Evolutionary conservation across 306 rosid species (phyloP).

Genomic region (Boehmeria nivea): DNA sequence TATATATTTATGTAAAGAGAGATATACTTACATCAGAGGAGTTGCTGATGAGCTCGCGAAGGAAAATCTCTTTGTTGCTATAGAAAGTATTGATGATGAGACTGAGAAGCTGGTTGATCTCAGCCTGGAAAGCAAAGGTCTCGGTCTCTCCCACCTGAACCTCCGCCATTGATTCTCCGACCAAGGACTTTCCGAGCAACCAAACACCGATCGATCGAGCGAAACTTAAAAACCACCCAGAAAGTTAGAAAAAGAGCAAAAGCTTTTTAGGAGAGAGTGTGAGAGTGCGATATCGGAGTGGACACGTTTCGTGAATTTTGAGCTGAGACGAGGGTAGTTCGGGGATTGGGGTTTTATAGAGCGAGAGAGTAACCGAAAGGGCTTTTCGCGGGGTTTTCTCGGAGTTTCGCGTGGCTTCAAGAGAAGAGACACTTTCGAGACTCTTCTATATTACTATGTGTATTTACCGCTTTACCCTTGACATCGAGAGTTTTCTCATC

Average conservation of each 20-base stretch:
- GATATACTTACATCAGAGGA: constrained; percentile 20
- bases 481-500: too few species aligned
- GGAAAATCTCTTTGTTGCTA: constrained; percentile 35
- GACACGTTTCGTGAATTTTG: too few species aligned
- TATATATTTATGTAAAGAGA: background rate
- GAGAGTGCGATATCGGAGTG: too few species aligned
- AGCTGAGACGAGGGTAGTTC: too few species aligned
- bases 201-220: too few species aligned
- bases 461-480: too few species aligned
- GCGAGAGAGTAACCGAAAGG: too few species aligned
- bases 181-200: too few species aligned
- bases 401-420: background rate
- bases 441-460: background rate
- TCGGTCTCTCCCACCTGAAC: constrained; percentile 15
- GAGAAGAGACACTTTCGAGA: background rate
- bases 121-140: constrained; percentile 30
- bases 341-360: too few species aligned
- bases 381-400: too few species aligned
- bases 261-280: background rate
- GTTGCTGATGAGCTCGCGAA: constrained; percentile 31
- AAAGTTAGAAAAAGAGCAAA: background rate
- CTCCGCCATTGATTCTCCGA: constrained; percentile 13
- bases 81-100: constrained; percentile 34
- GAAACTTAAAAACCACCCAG: too few species aligned
- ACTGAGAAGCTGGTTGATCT: constrained; percentile 34